Conservation (phyloP, 192 early-diverging fungal genomes). For the Coemansia sp. region DNA sequence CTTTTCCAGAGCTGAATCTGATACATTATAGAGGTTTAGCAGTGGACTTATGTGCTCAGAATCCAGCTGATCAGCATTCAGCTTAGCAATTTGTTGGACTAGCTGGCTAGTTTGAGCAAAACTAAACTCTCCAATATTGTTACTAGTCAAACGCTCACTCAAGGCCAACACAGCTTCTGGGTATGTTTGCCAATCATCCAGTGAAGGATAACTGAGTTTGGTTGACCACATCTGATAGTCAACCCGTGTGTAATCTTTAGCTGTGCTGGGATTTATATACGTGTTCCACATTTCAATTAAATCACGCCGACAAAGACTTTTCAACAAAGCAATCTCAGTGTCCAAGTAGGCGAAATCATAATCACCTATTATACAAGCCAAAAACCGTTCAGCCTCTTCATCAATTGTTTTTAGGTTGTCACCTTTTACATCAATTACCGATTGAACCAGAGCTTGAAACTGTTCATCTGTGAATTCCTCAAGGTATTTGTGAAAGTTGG, state of each 20-base stretch:
- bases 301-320: slow-evolving; percentile 15
- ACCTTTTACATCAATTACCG: slow-evolving; percentile 56
- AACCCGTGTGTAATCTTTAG: slow-evolving; percentile 27
- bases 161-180: slow-evolving; percentile 11
- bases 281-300: slow-evolving; percentile 32
- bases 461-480: slow-evolving; percentile 27
- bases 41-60: neutral
- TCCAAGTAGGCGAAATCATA: slow-evolving; percentile 70
- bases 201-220: slow-evolving; percentile 7
- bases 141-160: slow-evolving; percentile 6
- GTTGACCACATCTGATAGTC: slow-evolving; percentile 26
- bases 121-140: neutral
- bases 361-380: slow-evolving; percentile 59
- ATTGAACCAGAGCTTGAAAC: slow-evolving; percentile 60
- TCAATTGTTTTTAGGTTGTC: slow-evolving; percentile 70
- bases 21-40: neutral
- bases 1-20: neutral
- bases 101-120: neutral
- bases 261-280: slow-evolving; percentile 32
- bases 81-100: neutral
- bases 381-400: slow-evolving; percentile 62
- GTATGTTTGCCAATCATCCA: slow-evolving; percentile 5
- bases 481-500: slow-evolving; percentile 33
- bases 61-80: neutral
- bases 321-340: slow-evolving; percentile 4